Conservation (phyloP, 1,284 basidiomycete species). For the Mycena sp. region DNA sequence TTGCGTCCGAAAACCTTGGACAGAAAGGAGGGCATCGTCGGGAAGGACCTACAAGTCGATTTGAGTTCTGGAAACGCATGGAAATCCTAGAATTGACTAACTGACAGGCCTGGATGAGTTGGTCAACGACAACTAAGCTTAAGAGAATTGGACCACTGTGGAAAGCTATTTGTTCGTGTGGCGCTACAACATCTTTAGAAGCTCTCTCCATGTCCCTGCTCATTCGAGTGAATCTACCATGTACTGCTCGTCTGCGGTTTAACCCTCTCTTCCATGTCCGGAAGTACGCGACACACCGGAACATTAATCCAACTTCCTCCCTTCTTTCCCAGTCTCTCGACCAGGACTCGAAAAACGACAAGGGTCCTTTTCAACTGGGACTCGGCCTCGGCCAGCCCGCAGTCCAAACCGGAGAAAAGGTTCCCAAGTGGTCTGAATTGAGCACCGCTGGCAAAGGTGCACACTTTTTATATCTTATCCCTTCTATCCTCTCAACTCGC, state of each 20-base stretch:
- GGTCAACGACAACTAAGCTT: constrained; percentile 3
- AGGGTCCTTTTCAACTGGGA: constrained; percentile 87
- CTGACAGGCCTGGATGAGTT: constrained; percentile 9
- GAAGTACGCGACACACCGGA: constrained; percentile 59
- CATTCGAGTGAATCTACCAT: neutral
- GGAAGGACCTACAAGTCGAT: constrained; percentile 7
- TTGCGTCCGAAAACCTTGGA: constrained; percentile 81
- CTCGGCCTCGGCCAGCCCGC: constrained; percentile 73
- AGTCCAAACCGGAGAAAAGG: constrained; percentile 60
- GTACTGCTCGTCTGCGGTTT: constrained; percentile 11
- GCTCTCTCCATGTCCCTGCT: neutral
- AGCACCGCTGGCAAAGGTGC: constrained; percentile 84
- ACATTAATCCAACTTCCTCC: constrained; percentile 53
- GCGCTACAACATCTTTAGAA: neutral
- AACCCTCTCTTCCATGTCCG: constrained; percentile 36
- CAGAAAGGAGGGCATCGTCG: constrained; percentile 74
- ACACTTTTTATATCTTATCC: constrained; percentile 37
- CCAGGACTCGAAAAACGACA: constrained; percentile 56
- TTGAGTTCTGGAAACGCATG: constrained; percentile 18
- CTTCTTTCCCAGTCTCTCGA: constrained; percentile 76
- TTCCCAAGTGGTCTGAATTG: constrained; percentile 86
- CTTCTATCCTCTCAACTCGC: constrained; percentile 22
- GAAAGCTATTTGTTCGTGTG: too few relatives aligned
- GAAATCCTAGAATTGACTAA: constrained; percentile 9
- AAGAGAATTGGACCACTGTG: too few relatives aligned